Percentiles rank a stretch among this genome's conserved stretches.
Conservation (phyloP, 805 yeast genomes). For the Torulaspora microellipsoides region DNA sequence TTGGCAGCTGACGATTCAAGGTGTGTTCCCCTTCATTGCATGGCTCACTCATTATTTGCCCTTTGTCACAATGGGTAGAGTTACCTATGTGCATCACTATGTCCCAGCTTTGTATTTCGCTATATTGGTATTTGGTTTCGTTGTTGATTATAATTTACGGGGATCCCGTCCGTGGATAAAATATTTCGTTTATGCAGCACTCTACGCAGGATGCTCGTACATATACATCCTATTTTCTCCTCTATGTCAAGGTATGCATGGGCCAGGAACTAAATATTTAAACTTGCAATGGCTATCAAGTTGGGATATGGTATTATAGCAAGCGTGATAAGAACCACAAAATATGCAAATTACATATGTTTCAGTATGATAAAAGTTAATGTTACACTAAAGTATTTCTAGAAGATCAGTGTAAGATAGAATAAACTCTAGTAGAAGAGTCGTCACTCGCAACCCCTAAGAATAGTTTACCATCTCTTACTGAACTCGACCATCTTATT, state of each 20-base stretch:
- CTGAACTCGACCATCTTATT: constrained; percentile 48
- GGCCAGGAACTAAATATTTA: constrained; percentile 43
- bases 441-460: constrained; percentile 67
- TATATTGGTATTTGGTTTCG: constrained; percentile 53
- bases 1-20: constrained; percentile 52
- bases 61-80: constrained; percentile 91
- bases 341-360: not conserved
- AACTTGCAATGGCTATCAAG: constrained; percentile 50
- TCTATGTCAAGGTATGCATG: constrained; percentile 77
- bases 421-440: constrained; percentile 45
- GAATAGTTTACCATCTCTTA: constrained; percentile 26
- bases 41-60: constrained; percentile 91
- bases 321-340: too few relatives aligned
- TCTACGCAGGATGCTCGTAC: constrained; percentile 48
- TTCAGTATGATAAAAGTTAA: not conserved
- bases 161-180: constrained; percentile 25
- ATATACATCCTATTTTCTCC: constrained; percentile 60
- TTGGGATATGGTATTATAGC: constrained; percentile 47
- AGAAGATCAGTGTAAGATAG: constrained; percentile 13
- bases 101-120: constrained; percentile 95
- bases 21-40: constrained; percentile 80
- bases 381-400: not conserved
- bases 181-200: constrained; percentile 38
- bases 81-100: constrained; percentile 94
- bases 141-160: constrained; percentile 27